Base-by-base conservation (phyloP, 495 filamentous ascomycete species). In the Lophium mytilinum region DNA sequence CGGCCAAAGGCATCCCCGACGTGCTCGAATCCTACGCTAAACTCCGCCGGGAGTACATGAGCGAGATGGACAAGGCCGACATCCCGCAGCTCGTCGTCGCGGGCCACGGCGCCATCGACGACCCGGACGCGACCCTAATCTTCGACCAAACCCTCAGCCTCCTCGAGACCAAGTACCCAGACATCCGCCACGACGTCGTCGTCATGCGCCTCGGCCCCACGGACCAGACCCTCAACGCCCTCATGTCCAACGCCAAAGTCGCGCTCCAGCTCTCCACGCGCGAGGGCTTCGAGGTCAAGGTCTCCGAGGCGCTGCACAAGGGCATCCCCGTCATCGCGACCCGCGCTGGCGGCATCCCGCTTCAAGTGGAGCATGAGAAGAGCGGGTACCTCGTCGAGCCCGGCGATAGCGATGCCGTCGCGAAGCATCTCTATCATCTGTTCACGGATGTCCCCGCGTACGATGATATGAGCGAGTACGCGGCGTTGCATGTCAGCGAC, bases 211-310 rank as follows among this genome's bases (percentile, higher is more conserved):
- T 95, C 1, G 78, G 83, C 2, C 87, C 87, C 5, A 85, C 81
- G 10, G 89, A 95, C 63, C 89, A 93, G 68, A 71, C 89, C 12
- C 82, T 95, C 64, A 90, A 93, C 64, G 83, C 85, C 0, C 69
- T 95, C n/a, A 74, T 95, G 39, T 83, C 85, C 37, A 83, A 83
- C 46, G 83, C 87, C 1, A 81, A 83, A 54, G 78, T 90, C 18
- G 85, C 82, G 0, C 75, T 92, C 37, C 89, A 95, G 69, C 79
- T 95, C 15, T 91, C 87, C 8, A 90, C 83, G 1, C 81, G 86
- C 17, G 89, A 95, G 68, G 89, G 89, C 3, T 95, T 95, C 63
- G 89, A 95, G 68, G 85, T 93, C 53, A 95, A 94, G 71, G 89
- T 95, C 14, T 90, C 86, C 0, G 89, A 95, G 69, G 89, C 88